A percentile compares a stretch with the other conserved stretches of the same genome.
phyloP scores from a whole-genome alignment of 306 rosid species.

The Corylus americana region DNA sequence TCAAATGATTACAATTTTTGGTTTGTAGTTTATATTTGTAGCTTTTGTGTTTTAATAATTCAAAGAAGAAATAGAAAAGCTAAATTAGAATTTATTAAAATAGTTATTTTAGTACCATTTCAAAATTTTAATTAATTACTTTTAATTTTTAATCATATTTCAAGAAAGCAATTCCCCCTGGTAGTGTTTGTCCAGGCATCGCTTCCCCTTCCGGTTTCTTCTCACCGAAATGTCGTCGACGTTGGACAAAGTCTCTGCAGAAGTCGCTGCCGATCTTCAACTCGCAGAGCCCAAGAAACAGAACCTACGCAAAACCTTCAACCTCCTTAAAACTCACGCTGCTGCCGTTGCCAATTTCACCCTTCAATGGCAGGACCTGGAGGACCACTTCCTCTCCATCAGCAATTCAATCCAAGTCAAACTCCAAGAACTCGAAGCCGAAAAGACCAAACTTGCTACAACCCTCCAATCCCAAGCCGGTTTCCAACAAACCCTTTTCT shows the following conservation, averaged over 20 bases:
- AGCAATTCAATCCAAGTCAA: constrained; percentile 13
- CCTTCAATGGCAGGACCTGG: constrained; percentile 54
- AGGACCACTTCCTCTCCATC: constrained; percentile 41
- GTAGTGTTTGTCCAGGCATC: too few species aligned
- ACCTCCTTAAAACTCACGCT: constrained; percentile 46
- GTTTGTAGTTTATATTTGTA: too few species aligned
- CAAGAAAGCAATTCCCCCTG: too few species aligned
- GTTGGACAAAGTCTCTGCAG: constrained; percentile 7
- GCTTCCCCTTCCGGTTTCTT: too few species aligned
- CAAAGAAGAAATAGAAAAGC: too few species aligned
- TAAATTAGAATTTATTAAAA: too few species aligned
- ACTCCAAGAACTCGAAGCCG: constrained; percentile 6
- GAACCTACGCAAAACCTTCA: constrained; percentile 37
- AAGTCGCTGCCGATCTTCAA: constrained; percentile 2
- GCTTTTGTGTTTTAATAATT: too few species aligned
- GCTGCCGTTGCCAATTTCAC: constrained; percentile 45
- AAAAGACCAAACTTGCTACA: not conserved
- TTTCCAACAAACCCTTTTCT: not conserved
- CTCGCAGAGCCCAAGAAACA: not conserved
- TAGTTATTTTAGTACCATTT: too few species aligned
- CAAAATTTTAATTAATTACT: too few species aligned
- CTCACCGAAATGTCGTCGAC: constrained; percentile 21
- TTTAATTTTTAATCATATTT: too few species aligned
- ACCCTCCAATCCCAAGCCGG: not conserved
- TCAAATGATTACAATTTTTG: too few species aligned